These are phyloP conservation scores for Mortierella sp. DNA, from an alignment of 371 early-diverging fungal genomes.

Conservation along the genomic window DNA sequence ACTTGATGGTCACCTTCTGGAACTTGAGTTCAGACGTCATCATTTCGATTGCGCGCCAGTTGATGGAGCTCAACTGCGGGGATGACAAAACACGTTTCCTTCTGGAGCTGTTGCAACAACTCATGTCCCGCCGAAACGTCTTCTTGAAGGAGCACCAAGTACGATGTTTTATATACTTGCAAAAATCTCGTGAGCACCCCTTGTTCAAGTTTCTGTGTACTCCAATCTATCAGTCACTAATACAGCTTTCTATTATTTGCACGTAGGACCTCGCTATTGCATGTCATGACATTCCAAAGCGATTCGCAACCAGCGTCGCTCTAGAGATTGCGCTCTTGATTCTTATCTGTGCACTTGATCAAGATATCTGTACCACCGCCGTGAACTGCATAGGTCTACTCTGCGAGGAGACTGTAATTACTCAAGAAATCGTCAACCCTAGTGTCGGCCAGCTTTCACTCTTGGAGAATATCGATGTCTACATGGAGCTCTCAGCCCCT, in stretches of 20 bases:
- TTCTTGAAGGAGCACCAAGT: conserved; percentile 69
- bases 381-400: conserved; percentile 74
- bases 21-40: conserved; percentile 72
- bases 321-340: conserved; percentile 85
- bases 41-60: conserved; percentile 62
- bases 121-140: conserved; percentile 73
- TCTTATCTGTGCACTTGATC: conserved; percentile 80
- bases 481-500: conserved; percentile 74
- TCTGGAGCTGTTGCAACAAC: conserved; percentile 68
- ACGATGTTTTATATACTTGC: background rate
- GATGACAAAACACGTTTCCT: conserved; percentile 68
- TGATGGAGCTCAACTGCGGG: conserved; percentile 65
- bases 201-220: background rate
- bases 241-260: background rate
- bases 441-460: conserved; percentile 70
- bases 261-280: conserved; percentile 61
- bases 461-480: conserved; percentile 79
- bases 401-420: conserved; percentile 71
- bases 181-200: too few species aligned
- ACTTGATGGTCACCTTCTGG: conserved; percentile 78
- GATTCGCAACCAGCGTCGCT: conserved; percentile 78
- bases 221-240: background rate
- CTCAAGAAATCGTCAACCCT: conserved; percentile 67
- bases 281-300: conserved; percentile 71
- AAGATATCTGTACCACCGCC: conserved; percentile 76